Percentiles rank a stretch among this genome's conserved stretches.
Evolutionary conservation across 768 basidiomycete genomes (phyloP).

Genomic region (Cystobasidium onofrii): DNA sequence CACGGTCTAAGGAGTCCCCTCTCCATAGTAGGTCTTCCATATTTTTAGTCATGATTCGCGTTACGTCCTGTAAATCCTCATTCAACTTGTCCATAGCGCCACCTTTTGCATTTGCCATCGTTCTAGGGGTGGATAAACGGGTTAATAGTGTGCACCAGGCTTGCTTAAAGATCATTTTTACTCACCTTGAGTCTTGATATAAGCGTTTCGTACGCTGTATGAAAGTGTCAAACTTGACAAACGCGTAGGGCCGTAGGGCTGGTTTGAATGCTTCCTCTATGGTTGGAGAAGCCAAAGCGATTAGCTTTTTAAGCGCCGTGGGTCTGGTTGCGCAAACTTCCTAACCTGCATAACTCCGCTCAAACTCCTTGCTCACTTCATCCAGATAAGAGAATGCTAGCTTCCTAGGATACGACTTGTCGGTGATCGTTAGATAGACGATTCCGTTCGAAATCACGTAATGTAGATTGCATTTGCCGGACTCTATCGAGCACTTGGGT

Average conservation of each 20-base stretch:
- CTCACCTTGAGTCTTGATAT: conserved; percentile 86
- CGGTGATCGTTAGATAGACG: conserved; percentile 86
- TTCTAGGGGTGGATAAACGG: neutral
- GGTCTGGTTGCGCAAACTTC: neutral
- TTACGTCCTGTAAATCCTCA: conserved; percentile 94
- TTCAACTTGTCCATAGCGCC: conserved; percentile 70
- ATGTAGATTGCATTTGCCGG: conserved; percentile 92
- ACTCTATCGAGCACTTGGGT: conserved; percentile 92
- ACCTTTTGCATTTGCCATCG: conserved; percentile 27
- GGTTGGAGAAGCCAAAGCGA: neutral
- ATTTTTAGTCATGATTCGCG: conserved; percentile 99
- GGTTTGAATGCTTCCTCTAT: conserved; percentile 57
- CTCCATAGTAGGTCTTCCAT: conserved; percentile 99
- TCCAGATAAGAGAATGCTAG: conserved; percentile 95
- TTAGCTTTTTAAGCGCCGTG: neutral
- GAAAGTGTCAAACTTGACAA: conserved; percentile 97
- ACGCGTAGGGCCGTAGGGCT: conserved; percentile 93
- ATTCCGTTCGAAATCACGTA: conserved; percentile 87
- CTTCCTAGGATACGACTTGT: conserved; percentile 74
- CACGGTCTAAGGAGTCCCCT: conserved; percentile 92
- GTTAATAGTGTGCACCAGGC: too few species aligned
- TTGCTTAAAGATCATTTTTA: conserved; percentile 45
- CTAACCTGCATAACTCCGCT: conserved; percentile 63
- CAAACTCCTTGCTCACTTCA: conserved; percentile 93
- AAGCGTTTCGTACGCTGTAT: conserved; percentile 95